phyloP scores from a whole-genome alignment of 2,329 filamentous ascomycete genomes.

The Fusarium nematophilum region DNA sequence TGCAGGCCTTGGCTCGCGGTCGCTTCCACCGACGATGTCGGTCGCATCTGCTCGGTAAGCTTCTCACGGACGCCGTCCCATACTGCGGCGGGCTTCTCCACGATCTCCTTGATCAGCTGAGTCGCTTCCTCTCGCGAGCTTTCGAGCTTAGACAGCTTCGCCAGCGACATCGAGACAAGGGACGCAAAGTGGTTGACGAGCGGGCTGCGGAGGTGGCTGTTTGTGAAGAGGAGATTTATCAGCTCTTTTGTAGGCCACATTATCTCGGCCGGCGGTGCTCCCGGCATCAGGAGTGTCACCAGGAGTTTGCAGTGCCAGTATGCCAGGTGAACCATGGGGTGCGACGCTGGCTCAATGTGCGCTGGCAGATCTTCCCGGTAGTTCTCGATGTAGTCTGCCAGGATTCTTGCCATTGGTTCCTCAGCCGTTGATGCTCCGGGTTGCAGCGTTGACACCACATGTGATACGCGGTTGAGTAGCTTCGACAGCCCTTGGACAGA shows the following conservation, averaged over 20 bases:
- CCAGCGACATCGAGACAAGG: conserved; percentile 69
- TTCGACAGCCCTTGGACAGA: conserved; percentile 62
- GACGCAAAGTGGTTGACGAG: conserved; percentile 75
- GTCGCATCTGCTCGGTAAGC: conserved; percentile 50
- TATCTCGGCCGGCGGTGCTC: conserved; percentile 66
- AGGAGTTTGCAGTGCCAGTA: conserved; percentile 79
- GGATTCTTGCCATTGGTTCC: conserved; percentile 47
- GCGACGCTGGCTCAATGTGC: conserved; percentile 62
- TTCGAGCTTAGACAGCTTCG: conserved; percentile 67
- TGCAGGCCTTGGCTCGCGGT: conserved; percentile 67
- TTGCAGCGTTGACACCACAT: conserved; percentile 52
- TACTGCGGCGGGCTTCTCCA: conserved; percentile 62
- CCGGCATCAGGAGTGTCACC: conserved; percentile 68
- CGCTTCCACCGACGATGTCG: conserved; percentile 51
- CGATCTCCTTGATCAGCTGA: conserved; percentile 65
- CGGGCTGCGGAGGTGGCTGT: conserved; percentile 67
- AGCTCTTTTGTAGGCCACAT: conserved; percentile 71
- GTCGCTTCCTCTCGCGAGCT: conserved; percentile 68
- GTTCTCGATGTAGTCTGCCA: conserved; percentile 62
- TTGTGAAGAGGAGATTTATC: conserved; percentile 66
- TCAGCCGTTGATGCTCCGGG: conserved; percentile 51
- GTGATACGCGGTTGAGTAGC: conserved; percentile 59
- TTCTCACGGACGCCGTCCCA: conserved; percentile 69
- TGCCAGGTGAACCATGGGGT: conserved; percentile 71
- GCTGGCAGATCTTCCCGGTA: conserved; percentile 73